Evolutionary conservation across 345 rosid genomes (phyloP), one percentile per base, ranked within the genome.

Genomic region (Murraya koenigii): DNA sequence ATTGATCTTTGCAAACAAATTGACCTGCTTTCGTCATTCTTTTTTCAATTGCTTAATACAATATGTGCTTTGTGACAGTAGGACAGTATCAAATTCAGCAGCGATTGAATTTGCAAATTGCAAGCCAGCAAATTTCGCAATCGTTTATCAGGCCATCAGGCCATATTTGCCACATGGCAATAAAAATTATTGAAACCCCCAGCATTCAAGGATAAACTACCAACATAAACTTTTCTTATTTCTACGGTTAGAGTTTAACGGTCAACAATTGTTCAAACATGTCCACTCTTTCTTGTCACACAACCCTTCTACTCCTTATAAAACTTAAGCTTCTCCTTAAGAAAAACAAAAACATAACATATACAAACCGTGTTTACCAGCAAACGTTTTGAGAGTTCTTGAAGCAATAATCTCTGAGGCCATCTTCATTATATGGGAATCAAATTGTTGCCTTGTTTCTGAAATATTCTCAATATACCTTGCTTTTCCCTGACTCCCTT

Each of bases 401-500:
- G 71, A 82, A 80, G 83, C 55, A 71, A 79, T 54, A 71, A 79
- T 56, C 80, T 55, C 63, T 47, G 71, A 76, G 72, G 38, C 83
- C 54, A 47, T 73, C 63, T 66, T 44, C 7, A 55, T 32, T 2
- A 38, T 33, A 33, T 65, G 49, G 71, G 30, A 14, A 56, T 35
- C 54, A 47, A 68, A 73, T 71, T 52, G 41, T 54, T 83, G 78
- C 79, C 81, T 82, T 82, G 74, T 67, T 28, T 33, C 49, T 35
- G 36, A 30, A 6, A 23, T 62, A 26, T 63, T 79, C 39, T 22
- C 74, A 77, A 83, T 82, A 61, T 81, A 60, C 83, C 36, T 79
- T 80, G 28, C 81, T 74, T 81, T 77, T 71, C 56, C 68, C 75
- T 8, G 78, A 78, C 79, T 69, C 77, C 74, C 80, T 32, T 80